Percentiles rank a stretch among this genome's conserved stretches.
These are phyloP conservation scores for Verticillium zaregamsianum DNA, from an alignment of 2,329 filamentous ascomycete species.

Conservation along the genomic window DNA sequence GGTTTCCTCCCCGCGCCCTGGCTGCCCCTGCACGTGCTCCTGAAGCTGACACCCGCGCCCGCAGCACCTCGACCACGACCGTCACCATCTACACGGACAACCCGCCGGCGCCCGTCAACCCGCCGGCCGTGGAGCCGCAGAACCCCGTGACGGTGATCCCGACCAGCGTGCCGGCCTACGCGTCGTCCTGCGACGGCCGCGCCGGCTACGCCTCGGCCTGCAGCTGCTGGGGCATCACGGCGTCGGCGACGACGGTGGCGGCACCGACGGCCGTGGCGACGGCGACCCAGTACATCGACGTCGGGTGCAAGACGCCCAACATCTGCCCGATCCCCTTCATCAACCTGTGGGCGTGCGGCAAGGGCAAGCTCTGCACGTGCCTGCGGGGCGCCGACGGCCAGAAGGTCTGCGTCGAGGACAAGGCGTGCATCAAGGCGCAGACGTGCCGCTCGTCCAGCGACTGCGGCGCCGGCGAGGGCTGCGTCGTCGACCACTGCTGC, in stretches of 20 bases:
- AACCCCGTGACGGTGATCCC: conserved; percentile 16
- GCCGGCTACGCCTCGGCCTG: conserved; percentile 35
- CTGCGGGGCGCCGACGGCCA: background rate
- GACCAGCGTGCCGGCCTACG: conserved; percentile 31
- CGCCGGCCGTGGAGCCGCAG: background rate
- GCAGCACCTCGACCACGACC: conserved; percentile 5
- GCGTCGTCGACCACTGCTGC: conserved; percentile 6
- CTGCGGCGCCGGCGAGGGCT: conserved; percentile 4
- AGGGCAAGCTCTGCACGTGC: conserved; percentile 1
- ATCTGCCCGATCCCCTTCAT: conserved; percentile 1
- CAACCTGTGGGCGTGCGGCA: conserved; percentile 5
- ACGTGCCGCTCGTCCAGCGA: background rate
- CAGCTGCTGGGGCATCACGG: conserved; percentile 38
- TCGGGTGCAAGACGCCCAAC: conserved; percentile 1
- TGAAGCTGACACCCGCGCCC: too few species aligned
- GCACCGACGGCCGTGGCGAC: conserved; percentile 33
- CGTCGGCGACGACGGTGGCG: conserved; percentile 27
- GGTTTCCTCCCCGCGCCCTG: background rate
- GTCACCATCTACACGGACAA: conserved; percentile 1
- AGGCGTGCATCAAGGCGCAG: background rate
- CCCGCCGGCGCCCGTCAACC: background rate
- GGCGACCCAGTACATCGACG: conserved; percentile 20
- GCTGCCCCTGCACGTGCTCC: background rate
- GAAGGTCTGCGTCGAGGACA: conserved; percentile 4
- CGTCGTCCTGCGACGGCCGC: conserved; percentile 27